Evolutionary conservation across 208 protist genomes (phyloP).

Genomic region (Naegleria fowleri): DNA sequence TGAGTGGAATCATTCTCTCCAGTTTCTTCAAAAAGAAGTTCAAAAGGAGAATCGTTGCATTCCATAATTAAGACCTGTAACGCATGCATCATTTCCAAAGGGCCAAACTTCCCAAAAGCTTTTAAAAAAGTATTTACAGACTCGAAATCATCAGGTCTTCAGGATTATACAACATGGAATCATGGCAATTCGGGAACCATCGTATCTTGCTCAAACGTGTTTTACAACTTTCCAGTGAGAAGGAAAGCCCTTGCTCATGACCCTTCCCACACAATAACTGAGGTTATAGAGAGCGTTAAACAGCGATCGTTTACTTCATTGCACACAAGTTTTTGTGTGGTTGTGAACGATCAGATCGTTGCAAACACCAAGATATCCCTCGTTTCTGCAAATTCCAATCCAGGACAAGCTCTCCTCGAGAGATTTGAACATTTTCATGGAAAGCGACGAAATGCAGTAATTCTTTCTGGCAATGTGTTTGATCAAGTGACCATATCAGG

Average conservation of each 20-base stretch:
- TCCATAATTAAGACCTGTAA: neutral
- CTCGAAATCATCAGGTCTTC: neutral
- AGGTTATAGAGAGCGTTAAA: neutral
- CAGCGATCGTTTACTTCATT: neutral
- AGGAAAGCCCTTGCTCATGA: neutral
- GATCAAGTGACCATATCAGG: no score
- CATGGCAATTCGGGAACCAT: neutral
- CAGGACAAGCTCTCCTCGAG: no score
- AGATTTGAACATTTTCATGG: no score
- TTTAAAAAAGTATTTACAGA: neutral
- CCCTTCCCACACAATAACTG: neutral
- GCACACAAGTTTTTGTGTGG: neutral
- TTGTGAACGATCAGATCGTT: neutral
- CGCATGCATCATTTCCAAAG: neutral
- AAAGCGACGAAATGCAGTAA: no score
- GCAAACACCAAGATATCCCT: no score
- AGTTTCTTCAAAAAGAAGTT: neutral
- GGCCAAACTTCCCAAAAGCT: neutral
- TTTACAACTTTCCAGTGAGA: neutral
- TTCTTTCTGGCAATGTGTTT: no score
- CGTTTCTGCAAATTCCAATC: no score
- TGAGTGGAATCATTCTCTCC: no score
- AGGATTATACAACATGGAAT: neutral
- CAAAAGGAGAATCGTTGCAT: neutral
- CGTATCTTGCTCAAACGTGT: neutral